phyloP scores from a whole-genome alignment of 164 flowering plant species.

The Annona squamosa region DNA sequence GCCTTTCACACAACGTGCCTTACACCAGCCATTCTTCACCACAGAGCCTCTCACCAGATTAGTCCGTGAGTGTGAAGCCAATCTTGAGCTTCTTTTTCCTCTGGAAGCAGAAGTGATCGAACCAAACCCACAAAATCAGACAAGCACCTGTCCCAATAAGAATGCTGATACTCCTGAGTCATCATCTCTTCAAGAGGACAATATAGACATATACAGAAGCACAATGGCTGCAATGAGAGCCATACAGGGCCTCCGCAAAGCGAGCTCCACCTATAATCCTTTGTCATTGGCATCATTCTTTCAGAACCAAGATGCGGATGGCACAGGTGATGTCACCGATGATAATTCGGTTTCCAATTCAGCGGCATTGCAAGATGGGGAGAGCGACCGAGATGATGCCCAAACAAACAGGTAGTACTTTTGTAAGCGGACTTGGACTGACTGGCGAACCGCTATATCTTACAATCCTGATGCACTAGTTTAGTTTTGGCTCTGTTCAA shows the following conservation, averaged over 20 bases:
- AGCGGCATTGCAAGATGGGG: conserved; percentile 18
- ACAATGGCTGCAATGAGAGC: conserved; percentile 77
- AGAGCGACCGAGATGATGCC: conserved; percentile 28
- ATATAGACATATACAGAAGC: conserved; percentile 45
- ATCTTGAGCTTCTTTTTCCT: conserved; percentile 77
- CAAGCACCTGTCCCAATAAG: conserved; percentile 5
- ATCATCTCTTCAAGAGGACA: conserved; percentile 38
- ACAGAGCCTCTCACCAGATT: conserved; percentile 73
- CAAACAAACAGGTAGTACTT: conserved; percentile 14
- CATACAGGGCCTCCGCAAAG: conserved; percentile 56
- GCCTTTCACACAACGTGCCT: conserved; percentile 66
- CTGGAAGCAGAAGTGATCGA: conserved; percentile 67
- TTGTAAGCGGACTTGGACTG: background rate
- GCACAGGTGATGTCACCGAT: conserved; percentile 48
- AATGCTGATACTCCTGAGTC: conserved; percentile 13
- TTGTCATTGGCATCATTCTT: conserved; percentile 48
- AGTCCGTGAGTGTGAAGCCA: conserved; percentile 70
- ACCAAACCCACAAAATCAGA: conserved; percentile 22
- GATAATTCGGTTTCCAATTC: conserved; percentile 49
- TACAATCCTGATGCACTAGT: background rate
- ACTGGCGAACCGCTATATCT: background rate
- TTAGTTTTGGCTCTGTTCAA: background rate
- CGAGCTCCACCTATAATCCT: conserved; percentile 76
- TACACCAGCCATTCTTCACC: conserved; percentile 71
- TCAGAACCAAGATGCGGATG: conserved; percentile 40